Conservation (phyloP, 495 filamentous ascomycete genomes). For the Lasiosphaeria hispida region DNA sequence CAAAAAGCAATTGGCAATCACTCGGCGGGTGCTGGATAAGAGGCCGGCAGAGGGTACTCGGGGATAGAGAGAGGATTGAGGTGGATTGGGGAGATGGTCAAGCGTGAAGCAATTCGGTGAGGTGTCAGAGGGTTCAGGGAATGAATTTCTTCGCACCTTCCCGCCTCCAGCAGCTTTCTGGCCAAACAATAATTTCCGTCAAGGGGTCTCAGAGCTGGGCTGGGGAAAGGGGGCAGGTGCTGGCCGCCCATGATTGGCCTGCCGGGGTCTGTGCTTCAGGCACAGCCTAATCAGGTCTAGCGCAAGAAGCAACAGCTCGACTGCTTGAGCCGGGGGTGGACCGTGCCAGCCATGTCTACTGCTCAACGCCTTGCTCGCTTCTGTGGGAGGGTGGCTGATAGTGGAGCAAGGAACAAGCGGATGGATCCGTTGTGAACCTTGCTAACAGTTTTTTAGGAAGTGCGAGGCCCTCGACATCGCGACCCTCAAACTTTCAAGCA, state of each 20-base stretch:
- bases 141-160: conserved; percentile 34
- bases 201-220: conserved; percentile 33
- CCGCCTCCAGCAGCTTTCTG: conserved; percentile 35
- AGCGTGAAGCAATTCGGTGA: conserved; percentile 16
- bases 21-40: conserved; percentile 15
- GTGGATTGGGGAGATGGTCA: conserved; percentile 24
- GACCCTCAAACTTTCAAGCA: too few species aligned
- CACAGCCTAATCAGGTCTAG: conserved; percentile 26
- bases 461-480: too few species aligned
- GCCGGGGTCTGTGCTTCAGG: conserved; percentile 35
- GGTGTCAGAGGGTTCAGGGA: conserved; percentile 22
- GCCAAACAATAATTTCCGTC: conserved; percentile 51
- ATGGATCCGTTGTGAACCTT: conserved; percentile 14
- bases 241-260: conserved; percentile 40
- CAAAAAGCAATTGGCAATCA: conserved; percentile 40
- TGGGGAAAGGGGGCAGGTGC: conserved; percentile 44
- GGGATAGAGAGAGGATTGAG: conserved; percentile 11
- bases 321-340: conserved; percentile 17
- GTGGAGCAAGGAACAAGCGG: conserved; percentile 11
- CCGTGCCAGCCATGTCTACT: conserved; percentile 28
- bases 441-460: conserved; percentile 29
- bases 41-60: conserved; percentile 8
- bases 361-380: background rate
- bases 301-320: conserved; percentile 4
- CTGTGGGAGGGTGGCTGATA: background rate